Evolutionary conservation across 2,329 filamentous ascomycete species (phyloP).

Genomic region (Onygenales sp.): DNA sequence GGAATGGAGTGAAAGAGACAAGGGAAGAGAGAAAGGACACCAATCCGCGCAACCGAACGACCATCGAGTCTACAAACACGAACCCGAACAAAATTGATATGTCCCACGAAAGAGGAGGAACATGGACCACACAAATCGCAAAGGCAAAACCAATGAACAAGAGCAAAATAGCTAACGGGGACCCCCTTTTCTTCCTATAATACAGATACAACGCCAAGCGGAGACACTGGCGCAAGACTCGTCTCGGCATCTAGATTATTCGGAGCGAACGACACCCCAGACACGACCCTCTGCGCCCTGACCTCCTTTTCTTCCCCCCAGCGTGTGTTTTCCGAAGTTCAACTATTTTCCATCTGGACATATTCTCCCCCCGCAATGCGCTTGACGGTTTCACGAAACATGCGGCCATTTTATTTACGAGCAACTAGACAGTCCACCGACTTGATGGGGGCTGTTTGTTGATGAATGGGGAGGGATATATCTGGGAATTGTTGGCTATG

Average conservation of each 20-base stretch:
- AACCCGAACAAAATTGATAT: too few species aligned
- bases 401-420: background rate
- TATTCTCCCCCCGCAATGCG: background rate
- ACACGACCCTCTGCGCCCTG: background rate
- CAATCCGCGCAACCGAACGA: too few species aligned
- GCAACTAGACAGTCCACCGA: background rate
- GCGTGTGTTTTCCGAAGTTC: background rate
- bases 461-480: too few species aligned
- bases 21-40: too few species aligned
- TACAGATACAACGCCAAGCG: constrained; percentile 98
- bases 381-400: background rate
- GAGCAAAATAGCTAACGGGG: background rate
- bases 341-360: background rate
- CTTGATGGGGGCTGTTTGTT: too few species aligned
- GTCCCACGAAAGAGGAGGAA: too few species aligned
- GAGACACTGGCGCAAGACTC: constrained; percentile 99
- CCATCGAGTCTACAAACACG: too few species aligned
- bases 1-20: background rate
- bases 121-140: too few species aligned
- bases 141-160: background rate
- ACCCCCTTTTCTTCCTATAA: background rate
- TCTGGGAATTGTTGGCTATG: too few species aligned
- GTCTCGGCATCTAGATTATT: constrained; percentile 75
- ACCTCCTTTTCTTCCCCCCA: background rate
- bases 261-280: constrained; percentile 43